Conservation (phyloP, 768 basidiomycete species). For the Amanita rimosa region DNA sequence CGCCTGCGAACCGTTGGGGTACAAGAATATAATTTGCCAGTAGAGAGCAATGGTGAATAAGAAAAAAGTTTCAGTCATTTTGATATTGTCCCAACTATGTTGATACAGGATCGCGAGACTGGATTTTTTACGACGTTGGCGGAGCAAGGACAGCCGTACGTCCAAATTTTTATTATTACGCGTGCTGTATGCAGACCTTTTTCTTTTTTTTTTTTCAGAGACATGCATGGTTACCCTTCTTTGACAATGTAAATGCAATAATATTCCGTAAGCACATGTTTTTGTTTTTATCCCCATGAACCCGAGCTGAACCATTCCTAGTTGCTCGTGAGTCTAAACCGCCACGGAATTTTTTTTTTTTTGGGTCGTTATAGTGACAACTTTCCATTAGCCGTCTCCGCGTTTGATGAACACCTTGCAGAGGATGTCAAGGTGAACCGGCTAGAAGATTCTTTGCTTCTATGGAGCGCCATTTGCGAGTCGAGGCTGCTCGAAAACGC, state of each 20-base stretch:
- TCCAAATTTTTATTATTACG: slow-evolving; percentile 5
- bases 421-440: slow-evolving; percentile 59
- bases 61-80: neutral
- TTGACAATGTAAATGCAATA: slow-evolving; percentile 64
- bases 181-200: neutral
- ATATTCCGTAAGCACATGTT: slow-evolving; percentile 51
- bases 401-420: slow-evolving; percentile 32
- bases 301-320: slow-evolving; percentile 14
- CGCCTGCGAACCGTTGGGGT: slow-evolving; percentile 60
- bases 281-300: slow-evolving; percentile 16
- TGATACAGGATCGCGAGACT: slow-evolving; percentile 31
- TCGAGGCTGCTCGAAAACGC: slow-evolving; percentile 47
- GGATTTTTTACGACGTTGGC: slow-evolving; percentile 63
- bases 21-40: slow-evolving; percentile 50
- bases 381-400: slow-evolving; percentile 23
- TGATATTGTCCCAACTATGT: neutral
- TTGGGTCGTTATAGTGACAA: neutral
- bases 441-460: slow-evolving; percentile 59
- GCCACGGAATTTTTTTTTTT: too few species aligned
- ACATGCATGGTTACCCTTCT: slow-evolving; percentile 62
- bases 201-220: slow-evolving; percentile 28
- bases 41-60: slow-evolving; percentile 25
- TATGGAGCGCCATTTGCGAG: slow-evolving; percentile 55
- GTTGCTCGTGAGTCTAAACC: slow-evolving; percentile 37
- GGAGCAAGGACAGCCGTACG: slow-evolving; percentile 46